Conservation (phyloP, 2,329 filamentous ascomycete species). For the Hymenoscyphus occultus region DNA sequence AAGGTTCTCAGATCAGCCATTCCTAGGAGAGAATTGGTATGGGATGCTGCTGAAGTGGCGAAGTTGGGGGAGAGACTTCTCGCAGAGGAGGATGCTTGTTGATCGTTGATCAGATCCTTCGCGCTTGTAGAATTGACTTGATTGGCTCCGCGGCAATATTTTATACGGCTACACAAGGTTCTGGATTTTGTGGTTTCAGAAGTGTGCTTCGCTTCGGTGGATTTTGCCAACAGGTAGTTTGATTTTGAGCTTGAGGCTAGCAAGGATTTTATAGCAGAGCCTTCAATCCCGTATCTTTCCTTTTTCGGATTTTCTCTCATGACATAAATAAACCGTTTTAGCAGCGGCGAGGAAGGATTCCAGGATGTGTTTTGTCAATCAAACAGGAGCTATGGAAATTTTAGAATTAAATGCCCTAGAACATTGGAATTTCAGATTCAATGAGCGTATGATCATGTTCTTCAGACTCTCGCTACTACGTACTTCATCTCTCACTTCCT, state of each 20-base stretch:
- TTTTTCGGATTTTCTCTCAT: too few species aligned
- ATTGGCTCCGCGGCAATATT: neutral
- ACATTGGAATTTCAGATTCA: too few species aligned
- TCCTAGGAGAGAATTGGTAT: conserved; percentile 4
- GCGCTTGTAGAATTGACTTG: neutral
- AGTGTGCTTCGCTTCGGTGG: neutral
- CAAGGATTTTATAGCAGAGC: too few species aligned
- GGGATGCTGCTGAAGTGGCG: conserved; percentile 23
- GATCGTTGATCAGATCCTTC: neutral
- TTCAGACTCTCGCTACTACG: too few species aligned
- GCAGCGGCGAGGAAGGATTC: too few species aligned
- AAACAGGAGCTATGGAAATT: too few species aligned
- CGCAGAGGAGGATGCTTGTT: neutral
- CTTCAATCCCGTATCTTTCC: too few species aligned
- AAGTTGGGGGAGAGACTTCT: conserved; percentile 19
- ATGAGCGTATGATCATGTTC: too few species aligned
- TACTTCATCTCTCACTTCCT: too few species aligned
- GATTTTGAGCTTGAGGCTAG: neutral
- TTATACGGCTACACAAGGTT: neutral
- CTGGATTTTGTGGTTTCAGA: neutral
- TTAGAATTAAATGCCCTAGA: too few species aligned
- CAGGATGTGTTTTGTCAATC: too few species aligned
- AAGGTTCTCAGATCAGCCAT: conserved; percentile 17
- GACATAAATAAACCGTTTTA: too few species aligned
- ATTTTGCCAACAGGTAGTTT: neutral